Base-by-base conservation (phyloP, 352 stramenopile genomes). In the Globisporangium spiculum region DNA sequence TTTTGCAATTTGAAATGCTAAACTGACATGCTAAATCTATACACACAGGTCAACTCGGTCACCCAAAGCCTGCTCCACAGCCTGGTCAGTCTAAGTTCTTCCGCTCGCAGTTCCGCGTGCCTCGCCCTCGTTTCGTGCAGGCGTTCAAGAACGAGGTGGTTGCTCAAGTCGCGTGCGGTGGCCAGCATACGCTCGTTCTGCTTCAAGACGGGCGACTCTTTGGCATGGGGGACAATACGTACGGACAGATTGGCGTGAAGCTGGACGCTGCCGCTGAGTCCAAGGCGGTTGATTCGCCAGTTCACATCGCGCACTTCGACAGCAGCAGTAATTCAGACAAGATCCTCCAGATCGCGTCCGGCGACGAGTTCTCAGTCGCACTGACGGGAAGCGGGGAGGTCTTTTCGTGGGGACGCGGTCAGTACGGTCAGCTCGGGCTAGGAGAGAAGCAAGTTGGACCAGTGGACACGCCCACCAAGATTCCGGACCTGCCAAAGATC, bases 81-180 rank as follows among this genome's bases (percentile, higher is more conserved):
- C 46, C 83, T 1, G 80, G 76, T 6, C 83, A 92, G 46, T 94
- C 86, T 4, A 90, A 89, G 60, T 94, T 94, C 59, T 94, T 94
- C 60, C 83, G 86, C 55, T 85, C 78, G 16, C 85, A 91, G 66
- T 94, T 92, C 53, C 86, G 86, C 27, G 77, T 92, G 18, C 75
- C 78, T 67, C 81, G 83, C 20, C 86, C 86, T 65, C 80, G 77
- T 6, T 89, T 89, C 63, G 79, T 93, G 4, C 77, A 90, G 80
- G 75, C 81, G 6, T 75, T 94, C 6, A 79, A 79, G 52, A 79
- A 89, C 44, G 73, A 86, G 10, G 54, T 72, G 0, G 83, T 93
- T 6, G 78, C 69, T 24, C 75, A 86, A 48, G 82, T 94, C 34
- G 75, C 78, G 7, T 94, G 87, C 30, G 87, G 87, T 44, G 82